Base-by-base conservation (phyloP, 768 basidiomycete species). In the Trametes punicea region DNA sequence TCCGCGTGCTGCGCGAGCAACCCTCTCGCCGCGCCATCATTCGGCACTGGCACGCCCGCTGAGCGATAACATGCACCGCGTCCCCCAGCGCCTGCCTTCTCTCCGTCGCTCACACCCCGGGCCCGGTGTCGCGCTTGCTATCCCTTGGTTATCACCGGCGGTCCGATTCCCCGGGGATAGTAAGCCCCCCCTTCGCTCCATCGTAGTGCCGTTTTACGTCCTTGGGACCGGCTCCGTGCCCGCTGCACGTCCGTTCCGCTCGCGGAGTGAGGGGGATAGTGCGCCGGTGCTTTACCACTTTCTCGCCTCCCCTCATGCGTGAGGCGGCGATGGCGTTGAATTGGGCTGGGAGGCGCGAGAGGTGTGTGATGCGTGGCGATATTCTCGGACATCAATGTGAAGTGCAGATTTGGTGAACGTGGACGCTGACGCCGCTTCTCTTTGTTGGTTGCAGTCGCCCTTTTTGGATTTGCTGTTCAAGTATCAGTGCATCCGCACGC, bases 391-490 rank as follows among this genome's bases (percentile, higher is more conserved):
- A n/a, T n/a, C n/a, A n/a, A n/a, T n/a, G n/a, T n/a, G n/a, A n/a
- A n/a, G n/a, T n/a, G n/a, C n/a, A n/a, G n/a, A n/a, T n/a, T n/a
- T n/a, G n/a, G 21, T 6, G 25, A 11, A 13, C 7, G 11, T 15
- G 42, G 23, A 26, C 16, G 41, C 64, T 68, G 56, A 51, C 59
- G 31, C 21, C 54, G 42, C n/a, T n/a, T 30, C 56, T 11, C 16
- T 13, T 8, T 30, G 13, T n/a, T 44, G n/a, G n/a, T 21, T 39
- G n/a, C 66, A 96, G 94, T 90, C 91, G 42, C 88, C 90, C 0
- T 95, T 98, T 74, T 78, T 98, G 16, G 95, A 98, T 64, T 79
- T 95, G 25, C 74, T 98, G 9, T 97, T 97, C 83, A 94, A 95
- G 71, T 94, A 90, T 64, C 93, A 95, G 68, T 96, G 94, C 69